Evolutionary conservation across 495 filamentous ascomycete species (phyloP).

Genomic region (Aspergillus coremiiformis): DNA sequence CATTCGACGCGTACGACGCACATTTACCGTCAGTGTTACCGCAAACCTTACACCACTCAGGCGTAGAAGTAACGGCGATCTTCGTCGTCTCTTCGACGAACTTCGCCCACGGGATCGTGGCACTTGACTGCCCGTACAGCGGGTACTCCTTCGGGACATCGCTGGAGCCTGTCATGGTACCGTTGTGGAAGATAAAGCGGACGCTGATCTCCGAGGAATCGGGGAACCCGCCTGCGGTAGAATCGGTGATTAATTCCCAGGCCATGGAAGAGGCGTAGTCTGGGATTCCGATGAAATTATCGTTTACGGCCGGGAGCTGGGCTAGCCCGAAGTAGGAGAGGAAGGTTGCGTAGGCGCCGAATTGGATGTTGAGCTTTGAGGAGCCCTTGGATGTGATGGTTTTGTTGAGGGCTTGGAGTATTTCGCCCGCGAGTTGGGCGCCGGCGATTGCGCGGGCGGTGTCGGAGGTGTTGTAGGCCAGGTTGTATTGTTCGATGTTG

Average conservation of each 20-base stretch:
- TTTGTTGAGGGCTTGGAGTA: slow-evolving; percentile 37
- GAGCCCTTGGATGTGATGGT: slow-evolving; percentile 33
- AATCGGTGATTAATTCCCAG: slow-evolving; percentile 47
- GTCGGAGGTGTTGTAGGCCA: slow-evolving; percentile 44
- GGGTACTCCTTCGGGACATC: slow-evolving; percentile 28
- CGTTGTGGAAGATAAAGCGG: slow-evolving; percentile 50
- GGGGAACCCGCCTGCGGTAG: slow-evolving; percentile 33
- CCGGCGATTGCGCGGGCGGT: slow-evolving; percentile 44
- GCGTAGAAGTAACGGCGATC: slow-evolving; percentile 32
- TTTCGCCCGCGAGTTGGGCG: slow-evolving; percentile 38
- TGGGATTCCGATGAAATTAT: slow-evolving; percentile 41
- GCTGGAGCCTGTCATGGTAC: slow-evolving; percentile 28
- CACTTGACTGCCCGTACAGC: slow-evolving; percentile 35
- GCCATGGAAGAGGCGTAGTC: slow-evolving; percentile 48
- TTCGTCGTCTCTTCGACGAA: slow-evolving; percentile 36
- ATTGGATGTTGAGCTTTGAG: slow-evolving; percentile 39
- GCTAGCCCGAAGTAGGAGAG: slow-evolving; percentile 48
- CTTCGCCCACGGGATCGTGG: slow-evolving; percentile 33
- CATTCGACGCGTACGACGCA: slow-evolving; percentile 6
- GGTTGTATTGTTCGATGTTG: slow-evolving; percentile 44
- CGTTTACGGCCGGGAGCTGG: slow-evolving; percentile 24
- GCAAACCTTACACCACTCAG: slow-evolving; percentile 41
- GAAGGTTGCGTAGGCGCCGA: slow-evolving; percentile 45
- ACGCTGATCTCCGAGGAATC: slow-evolving; percentile 30
- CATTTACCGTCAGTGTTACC: slow-evolving; percentile 37